Evolutionary conservation across 1,139 yeast genomes (phyloP).

Genomic region (Petasospora rhodanensis): DNA sequence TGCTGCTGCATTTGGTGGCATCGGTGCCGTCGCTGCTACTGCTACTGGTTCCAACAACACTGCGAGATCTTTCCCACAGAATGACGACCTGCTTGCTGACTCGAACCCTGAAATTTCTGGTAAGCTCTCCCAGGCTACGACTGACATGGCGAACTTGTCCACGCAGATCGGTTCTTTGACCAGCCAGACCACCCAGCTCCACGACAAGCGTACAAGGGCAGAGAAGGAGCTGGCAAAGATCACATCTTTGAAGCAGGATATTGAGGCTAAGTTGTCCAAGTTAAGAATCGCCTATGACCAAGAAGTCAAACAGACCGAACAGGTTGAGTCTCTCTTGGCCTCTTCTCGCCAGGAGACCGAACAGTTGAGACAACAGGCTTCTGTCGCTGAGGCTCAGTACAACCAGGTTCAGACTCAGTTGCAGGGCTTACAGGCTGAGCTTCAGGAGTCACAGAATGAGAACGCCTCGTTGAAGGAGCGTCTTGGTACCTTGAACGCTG

Average conservation of each 20-base stretch:
- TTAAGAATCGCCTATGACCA: constrained; percentile 71
- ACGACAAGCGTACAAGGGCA: constrained; percentile 68
- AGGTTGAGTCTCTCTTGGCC: constrained; percentile 58
- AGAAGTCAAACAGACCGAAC: constrained; percentile 71
- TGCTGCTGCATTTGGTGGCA: constrained; percentile 7
- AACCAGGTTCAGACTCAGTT: constrained; percentile 69
- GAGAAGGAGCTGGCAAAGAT: constrained; percentile 70
- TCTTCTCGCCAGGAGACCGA: constrained; percentile 67
- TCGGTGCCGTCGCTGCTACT: constrained; percentile 2
- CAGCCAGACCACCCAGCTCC: constrained; percentile 65
- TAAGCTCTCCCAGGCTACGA: constrained; percentile 70
- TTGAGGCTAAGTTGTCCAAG: constrained; percentile 62
- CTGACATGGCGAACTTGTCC: constrained; percentile 82
- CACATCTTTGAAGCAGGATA: constrained; percentile 60
- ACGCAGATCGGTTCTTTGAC: constrained; percentile 80
- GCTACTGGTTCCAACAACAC: neutral
- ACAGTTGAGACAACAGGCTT: constrained; percentile 67
- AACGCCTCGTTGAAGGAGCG: constrained; percentile 64
- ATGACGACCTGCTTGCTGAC: constrained; percentile 54
- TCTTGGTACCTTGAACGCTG: constrained; percentile 62
- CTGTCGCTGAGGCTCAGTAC: constrained; percentile 76
- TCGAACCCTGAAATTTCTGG: constrained; percentile 49
- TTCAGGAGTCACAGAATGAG: constrained; percentile 63
- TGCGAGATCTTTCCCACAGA: constrained; percentile 19
- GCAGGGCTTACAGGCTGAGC: constrained; percentile 53